Base-by-base conservation (phyloP, 2,329 filamentous ascomycete species). In the Ophiostoma himal-ulmi region DNA sequence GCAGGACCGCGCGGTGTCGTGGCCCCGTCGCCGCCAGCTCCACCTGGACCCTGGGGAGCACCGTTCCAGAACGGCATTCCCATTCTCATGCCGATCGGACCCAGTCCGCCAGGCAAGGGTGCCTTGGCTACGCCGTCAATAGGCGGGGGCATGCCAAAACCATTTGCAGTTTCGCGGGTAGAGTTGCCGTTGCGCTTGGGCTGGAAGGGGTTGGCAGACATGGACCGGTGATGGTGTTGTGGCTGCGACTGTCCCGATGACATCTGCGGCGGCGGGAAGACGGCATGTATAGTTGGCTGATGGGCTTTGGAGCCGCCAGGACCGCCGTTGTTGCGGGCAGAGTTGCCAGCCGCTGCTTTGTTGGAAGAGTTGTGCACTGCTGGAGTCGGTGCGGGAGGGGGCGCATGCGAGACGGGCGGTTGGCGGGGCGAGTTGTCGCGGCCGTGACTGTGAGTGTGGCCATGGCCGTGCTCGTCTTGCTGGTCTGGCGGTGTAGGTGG, bases 191-290 rank as follows among this genome's bases (percentile, higher is more conserved):
- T 22, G 11, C 22, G 65, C 22, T 67, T 41, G 17, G 37, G 37
- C 37, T 48, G 65, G 65, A 67, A 67, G 37, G 65, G 65, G 37
- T 67, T 67, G n/a, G 65, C 65, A 17, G 65, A 67, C 65, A 67
- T 67, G 39, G 37, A 67, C n/a, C 65, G 65, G 39, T 48, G 62
- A 10, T 41, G 64, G 60, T 65, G 60, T 65, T 34, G 60, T 1
- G 60, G 14, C n/a, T 67, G 65, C 14, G 62, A 17, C 36, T 37
- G 62, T 5, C 41, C 37, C 10, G 13, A n/a, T 20, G 39, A 22
- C 62, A 39, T 22, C 20, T 65, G 62, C 7, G 62, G 36, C 1
- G 62, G 62, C 62, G 62, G 62, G 36, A 65, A 65, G 34, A 65
- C 22, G 34, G 62, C 62, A 39, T 65, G 62, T 3, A 36, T 36